phyloP scores from a whole-genome alignment of 192 early-diverging fungal genomes.

The Coemansia sp. region DNA sequence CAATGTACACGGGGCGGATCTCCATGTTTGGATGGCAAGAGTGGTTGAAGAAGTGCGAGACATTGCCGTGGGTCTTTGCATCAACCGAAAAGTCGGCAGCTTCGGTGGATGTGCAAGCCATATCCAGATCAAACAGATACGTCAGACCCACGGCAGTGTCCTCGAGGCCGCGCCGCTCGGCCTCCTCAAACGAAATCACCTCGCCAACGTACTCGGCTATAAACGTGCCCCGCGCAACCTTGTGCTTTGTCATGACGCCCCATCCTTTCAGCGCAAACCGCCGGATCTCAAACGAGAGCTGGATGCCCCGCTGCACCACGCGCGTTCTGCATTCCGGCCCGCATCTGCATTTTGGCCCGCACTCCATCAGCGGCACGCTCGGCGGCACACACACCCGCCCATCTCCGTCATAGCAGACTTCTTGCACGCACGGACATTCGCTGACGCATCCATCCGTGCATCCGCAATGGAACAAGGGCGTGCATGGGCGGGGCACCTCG shows the following conservation, averaged over 20 bases:
- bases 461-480: constrained; percentile 34
- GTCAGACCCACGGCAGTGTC: constrained; percentile 34
- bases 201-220: constrained; percentile 98
- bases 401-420: constrained; percentile 30
- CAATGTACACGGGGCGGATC: constrained; percentile 50
- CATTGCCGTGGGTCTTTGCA: constrained; percentile 85
- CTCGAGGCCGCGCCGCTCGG: constrained; percentile 62
- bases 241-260: constrained; percentile 42
- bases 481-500: constrained; percentile 44
- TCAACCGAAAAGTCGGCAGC: constrained; percentile 95
- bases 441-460: constrained; percentile 27
- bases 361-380: constrained; percentile 34
- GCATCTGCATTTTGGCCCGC: constrained; percentile 44
- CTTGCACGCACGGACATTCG: constrained; percentile 28
- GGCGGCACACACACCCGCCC: constrained; percentile 20
- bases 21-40: constrained; percentile 90
- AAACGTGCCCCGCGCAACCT: constrained; percentile 63
- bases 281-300: constrained; percentile 42
- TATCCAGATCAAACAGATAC: constrained; percentile 72
- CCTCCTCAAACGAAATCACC: constrained; percentile 78
- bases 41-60: constrained; percentile 98
- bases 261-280: constrained; percentile 47
- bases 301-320: constrained; percentile 47
- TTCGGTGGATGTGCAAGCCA: constrained; percentile 83
- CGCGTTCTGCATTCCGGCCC: constrained; percentile 33